Base-by-base conservation (phyloP, 2,329 filamentous ascomycete genomes). In the Colletotrichum nymphaeae region DNA sequence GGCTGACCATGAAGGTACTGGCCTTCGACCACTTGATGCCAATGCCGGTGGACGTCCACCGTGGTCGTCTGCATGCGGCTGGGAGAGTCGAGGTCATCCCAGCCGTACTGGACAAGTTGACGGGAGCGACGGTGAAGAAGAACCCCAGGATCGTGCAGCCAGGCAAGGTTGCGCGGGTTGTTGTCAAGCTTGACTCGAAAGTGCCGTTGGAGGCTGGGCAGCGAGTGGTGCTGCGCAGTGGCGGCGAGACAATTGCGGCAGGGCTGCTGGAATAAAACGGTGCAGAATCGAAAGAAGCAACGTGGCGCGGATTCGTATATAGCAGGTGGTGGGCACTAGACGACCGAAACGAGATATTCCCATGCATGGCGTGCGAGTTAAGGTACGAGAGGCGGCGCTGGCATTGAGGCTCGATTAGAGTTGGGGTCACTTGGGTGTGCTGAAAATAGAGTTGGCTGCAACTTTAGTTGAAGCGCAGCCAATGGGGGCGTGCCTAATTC, bases 11-110 rank as follows among this genome's bases (percentile, higher is more conserved):
- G 74, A 97, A 97, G 82, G 91, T 97, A 12, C 88, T 98, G 69
- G 95, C 95, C 0, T 97, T 98, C 78, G 95, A 98, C 74, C 93
- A 96, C 75, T 84, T 99, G 19, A 93, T 95, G 83, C 96, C 96
- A 0, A 97, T 96, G 90, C 90, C 91, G 28, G 90, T 98, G 11
- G 96, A 98, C 78, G 91, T 99, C 9, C 95, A 98, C 81, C 88
- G 95, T 24, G 97, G 97, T 0, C 89, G 95, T 9, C 84, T 98
- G 63, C 94, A 98, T 81, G 91, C 92, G 0, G 88, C 94, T 0
- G 97, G 94, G 0, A 89, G 90, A 60, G 93, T 99, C 53, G 87
- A 88, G 65, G 89, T 91, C 74, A 87, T 98, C 75, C 84, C 93
- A 9, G 94, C 93, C 0, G 87, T 92, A 2, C 82, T 98, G 56